Evolutionary conservation across 164 flowering plant species (phyloP).

Genomic region (Echeveria elegans): DNA sequence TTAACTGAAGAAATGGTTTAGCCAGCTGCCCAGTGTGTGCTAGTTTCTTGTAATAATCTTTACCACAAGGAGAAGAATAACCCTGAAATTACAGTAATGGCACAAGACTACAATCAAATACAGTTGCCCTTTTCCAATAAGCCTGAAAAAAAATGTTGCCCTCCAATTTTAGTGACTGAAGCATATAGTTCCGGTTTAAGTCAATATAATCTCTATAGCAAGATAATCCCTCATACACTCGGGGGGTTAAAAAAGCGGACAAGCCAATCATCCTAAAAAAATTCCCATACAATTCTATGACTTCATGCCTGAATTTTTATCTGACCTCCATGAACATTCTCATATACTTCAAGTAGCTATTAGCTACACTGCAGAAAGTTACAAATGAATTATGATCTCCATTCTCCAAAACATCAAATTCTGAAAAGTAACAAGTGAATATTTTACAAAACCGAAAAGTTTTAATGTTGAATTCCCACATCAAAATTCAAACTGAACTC

Average conservation of each 20-base stretch:
- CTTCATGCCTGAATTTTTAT: neutral
- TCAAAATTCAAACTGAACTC: neutral
- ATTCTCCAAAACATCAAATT: neutral
- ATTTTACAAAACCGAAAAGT: neutral
- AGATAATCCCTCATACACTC: neutral
- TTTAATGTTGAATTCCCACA: neutral
- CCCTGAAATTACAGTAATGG: constrained; percentile 27
- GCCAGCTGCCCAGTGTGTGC: constrained; percentile 31
- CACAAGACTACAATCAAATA: neutral
- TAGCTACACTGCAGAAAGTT: neutral
- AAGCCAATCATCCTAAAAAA: neutral
- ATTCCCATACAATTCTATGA: neutral
- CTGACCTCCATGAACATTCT: neutral
- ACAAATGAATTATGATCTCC: neutral
- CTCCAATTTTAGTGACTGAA: neutral
- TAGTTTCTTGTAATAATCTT: constrained; percentile 19
- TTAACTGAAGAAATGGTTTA: constrained; percentile 48
- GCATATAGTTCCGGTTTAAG: neutral
- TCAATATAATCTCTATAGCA: neutral
- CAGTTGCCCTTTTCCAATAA: neutral
- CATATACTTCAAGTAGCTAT: neutral
- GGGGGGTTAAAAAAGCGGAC: neutral
- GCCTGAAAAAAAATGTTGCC: too few species aligned
- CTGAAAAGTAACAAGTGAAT: neutral
- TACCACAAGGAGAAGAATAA: constrained; percentile 25